These are phyloP conservation scores for Capronia americana DNA, from an alignment of 2,329 filamentous ascomycete genomes.

Conservation along the genomic window DNA sequence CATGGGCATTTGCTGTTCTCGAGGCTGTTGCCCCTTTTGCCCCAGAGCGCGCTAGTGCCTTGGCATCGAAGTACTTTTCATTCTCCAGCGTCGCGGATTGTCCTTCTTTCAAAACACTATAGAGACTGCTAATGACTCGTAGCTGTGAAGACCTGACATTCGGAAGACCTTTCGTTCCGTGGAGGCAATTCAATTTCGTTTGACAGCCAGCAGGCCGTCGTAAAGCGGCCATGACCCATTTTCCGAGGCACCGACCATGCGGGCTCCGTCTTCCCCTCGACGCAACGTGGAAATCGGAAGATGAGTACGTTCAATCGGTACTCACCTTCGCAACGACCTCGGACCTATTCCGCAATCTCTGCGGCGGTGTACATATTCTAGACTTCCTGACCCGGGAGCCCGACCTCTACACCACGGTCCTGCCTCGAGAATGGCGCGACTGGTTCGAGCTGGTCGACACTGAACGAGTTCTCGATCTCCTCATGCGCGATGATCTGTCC, in stretches of 20 bases:
- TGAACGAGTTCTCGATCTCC: constrained; percentile 77
- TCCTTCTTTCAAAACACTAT: not conserved
- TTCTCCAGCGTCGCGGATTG: not conserved
- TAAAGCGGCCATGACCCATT: not conserved
- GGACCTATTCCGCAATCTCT: constrained; percentile 82
- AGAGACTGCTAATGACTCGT: not conserved
- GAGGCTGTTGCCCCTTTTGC: constrained; percentile 13
- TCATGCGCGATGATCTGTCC: constrained; percentile 77
- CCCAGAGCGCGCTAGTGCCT: constrained; percentile 2
- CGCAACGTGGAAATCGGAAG: constrained; percentile 70
- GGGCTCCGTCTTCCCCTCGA: constrained; percentile 67
- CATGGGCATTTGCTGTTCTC: not conserved
- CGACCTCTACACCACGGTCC: constrained; percentile 76
- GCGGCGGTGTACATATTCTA: constrained; percentile 93
- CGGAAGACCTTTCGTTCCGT: not conserved
- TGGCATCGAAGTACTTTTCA: constrained; percentile 7
- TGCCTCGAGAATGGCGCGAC: constrained; percentile 79
- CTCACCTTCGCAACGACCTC: constrained; percentile 77
- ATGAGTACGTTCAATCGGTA: constrained; percentile 80
- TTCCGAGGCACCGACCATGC: not conserved
- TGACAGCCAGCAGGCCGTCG: not conserved
- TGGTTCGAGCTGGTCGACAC: constrained; percentile 76
- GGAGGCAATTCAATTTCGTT: not conserved
- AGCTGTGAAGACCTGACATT: not conserved
- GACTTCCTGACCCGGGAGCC: constrained; percentile 92